phyloP scores from a whole-genome alignment of 768 basidiomycete genomes.

The Filobasidium floriforme region DNA sequence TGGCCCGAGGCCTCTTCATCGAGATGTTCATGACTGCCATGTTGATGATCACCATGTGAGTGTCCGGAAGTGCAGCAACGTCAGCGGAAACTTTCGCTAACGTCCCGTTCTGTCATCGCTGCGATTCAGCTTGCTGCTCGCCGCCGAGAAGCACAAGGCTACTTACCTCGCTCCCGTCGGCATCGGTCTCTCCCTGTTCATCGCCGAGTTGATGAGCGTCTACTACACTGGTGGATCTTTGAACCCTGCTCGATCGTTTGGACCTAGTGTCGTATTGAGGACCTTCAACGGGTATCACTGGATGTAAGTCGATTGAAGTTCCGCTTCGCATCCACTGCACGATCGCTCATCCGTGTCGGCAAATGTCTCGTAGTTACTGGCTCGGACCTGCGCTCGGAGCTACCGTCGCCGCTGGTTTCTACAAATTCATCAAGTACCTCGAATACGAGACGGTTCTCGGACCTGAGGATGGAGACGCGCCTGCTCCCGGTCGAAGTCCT shows the following conservation, averaged over 20 bases:
- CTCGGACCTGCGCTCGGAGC: constrained; percentile 41
- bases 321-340: constrained; percentile 13
- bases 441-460: constrained; percentile 45
- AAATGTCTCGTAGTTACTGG: constrained; percentile 11
- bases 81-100: neutral
- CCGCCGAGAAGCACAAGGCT: constrained; percentile 46
- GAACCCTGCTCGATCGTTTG: constrained; percentile 41
- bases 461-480: constrained; percentile 29
- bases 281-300: constrained; percentile 38
- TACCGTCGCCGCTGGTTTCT: constrained; percentile 41
- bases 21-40: constrained; percentile 46
- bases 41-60: constrained; percentile 25
- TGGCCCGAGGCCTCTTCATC: constrained; percentile 45
- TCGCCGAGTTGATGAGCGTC: constrained; percentile 41
- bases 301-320: constrained; percentile 28
- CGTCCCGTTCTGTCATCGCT: neutral
- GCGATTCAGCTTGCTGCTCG: constrained; percentile 30
- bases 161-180: constrained; percentile 49
- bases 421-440: constrained; percentile 41
- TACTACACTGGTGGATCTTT: constrained; percentile 45
- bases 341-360: neutral
- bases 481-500: neutral
- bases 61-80: neutral
- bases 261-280: constrained; percentile 36
- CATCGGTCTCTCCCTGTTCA: constrained; percentile 41